phyloP scores from a whole-genome alignment of 164 flowering plant genomes.

The Pachysandra terminalis region DNA sequence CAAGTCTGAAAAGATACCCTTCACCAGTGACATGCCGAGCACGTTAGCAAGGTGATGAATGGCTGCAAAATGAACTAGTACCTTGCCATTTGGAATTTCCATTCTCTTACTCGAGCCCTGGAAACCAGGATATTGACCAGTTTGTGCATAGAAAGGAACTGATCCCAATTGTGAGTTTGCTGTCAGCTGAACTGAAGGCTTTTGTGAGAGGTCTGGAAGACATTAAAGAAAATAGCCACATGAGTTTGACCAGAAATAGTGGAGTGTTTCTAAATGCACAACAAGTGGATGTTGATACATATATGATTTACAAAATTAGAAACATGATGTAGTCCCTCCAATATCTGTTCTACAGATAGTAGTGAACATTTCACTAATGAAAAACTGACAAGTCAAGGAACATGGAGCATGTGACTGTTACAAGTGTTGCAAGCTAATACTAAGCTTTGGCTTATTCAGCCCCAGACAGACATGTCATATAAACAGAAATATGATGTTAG shows the following conservation, averaged over 20 bases:
- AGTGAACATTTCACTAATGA: too few species aligned
- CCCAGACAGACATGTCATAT: too few species aligned
- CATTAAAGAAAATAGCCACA: not conserved
- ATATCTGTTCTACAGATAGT: too few species aligned
- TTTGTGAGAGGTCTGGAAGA: slow-evolving; percentile 8
- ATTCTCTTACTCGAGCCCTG: slow-evolving; percentile 64
- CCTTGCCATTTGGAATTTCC: slow-evolving; percentile 74
- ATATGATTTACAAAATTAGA: too few species aligned
- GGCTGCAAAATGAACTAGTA: slow-evolving; percentile 5
- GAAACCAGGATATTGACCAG: slow-evolving; percentile 28
- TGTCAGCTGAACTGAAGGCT: slow-evolving; percentile 10
- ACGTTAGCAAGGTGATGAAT: not conserved
- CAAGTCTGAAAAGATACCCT: not conserved
- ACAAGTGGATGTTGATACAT: not conserved
- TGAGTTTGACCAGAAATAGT: not conserved
- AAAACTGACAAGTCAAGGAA: too few species aligned
- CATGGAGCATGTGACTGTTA: too few species aligned
- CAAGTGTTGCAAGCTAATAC: too few species aligned
- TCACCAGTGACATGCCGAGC: not conserved
- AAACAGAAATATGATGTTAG: too few species aligned
- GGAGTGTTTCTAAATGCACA: not conserved
- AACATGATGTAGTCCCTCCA: too few species aligned
- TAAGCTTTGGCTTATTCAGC: too few species aligned
- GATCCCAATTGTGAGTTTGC: slow-evolving; percentile 13
- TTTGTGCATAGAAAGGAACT: slow-evolving; percentile 17